These are phyloP conservation scores for Cladophialophora carrionii DNA, from an alignment of 2,329 filamentous ascomycete genomes.

Conservation along the genomic window DNA sequence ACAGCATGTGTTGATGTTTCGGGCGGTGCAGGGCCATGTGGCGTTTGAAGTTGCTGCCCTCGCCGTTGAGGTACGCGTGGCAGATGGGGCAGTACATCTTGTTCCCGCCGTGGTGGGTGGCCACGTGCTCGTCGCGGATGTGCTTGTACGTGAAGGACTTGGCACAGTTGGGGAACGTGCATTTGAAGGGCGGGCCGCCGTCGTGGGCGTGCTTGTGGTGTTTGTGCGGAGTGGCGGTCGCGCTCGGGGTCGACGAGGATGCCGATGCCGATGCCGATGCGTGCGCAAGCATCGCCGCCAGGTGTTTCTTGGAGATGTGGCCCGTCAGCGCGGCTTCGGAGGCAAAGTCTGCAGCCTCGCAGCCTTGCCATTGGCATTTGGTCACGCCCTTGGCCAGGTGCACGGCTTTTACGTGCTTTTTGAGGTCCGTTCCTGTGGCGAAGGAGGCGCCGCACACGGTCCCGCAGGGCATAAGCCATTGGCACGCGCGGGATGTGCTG, in stretches of 20 bases:
- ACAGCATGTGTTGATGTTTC: slow-evolving; percentile 38
- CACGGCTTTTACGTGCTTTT: slow-evolving; percentile 38
- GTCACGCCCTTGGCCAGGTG: slow-evolving; percentile 36
- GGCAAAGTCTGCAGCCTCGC: slow-evolving; percentile 35
- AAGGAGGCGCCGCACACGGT: slow-evolving; percentile 37
- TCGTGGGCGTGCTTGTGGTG: slow-evolving; percentile 16
- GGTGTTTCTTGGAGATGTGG: slow-evolving; percentile 39
- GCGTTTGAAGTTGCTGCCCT: slow-evolving; percentile 38
- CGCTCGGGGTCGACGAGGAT: not conserved
- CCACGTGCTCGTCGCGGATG: slow-evolving; percentile 38
- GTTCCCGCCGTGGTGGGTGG: slow-evolving; percentile 35
- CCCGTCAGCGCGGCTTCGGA: slow-evolving; percentile 38
- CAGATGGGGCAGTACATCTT: slow-evolving; percentile 38
- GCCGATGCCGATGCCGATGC: slow-evolving; percentile 4
- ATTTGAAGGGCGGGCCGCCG: slow-evolving; percentile 36
- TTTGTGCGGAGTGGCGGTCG: slow-evolving; percentile 12
- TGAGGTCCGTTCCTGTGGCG: slow-evolving; percentile 36
- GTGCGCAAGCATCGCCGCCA: slow-evolving; percentile 31
- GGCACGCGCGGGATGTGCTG: slow-evolving; percentile 30
- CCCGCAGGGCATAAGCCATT: slow-evolving; percentile 40
- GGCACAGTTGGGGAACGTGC: slow-evolving; percentile 36
- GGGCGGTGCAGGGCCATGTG: slow-evolving; percentile 39
- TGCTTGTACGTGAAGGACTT: slow-evolving; percentile 40
- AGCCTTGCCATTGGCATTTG: slow-evolving; percentile 36
- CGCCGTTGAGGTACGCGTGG: slow-evolving; percentile 37